phyloP scores from a whole-genome alignment of 2,329 filamentous ascomycete species.

The Leptographium lundbergii region DNA sequence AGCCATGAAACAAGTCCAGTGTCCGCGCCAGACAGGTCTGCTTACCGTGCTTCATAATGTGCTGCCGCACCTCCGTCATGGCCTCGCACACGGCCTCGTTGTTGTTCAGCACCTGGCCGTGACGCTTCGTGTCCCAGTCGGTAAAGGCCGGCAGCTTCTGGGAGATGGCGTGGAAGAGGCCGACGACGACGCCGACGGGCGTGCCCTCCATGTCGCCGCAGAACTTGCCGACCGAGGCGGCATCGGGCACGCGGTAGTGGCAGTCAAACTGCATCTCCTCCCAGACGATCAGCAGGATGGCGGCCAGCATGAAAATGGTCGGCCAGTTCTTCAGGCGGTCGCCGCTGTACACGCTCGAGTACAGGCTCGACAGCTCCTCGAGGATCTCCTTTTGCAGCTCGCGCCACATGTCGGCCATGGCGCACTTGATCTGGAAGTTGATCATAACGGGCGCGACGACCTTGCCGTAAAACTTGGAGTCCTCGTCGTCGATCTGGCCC shows the following conservation, averaged over 20 bases:
- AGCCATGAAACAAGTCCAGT: too few relatives aligned
- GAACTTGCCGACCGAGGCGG: slow-evolving; percentile 79
- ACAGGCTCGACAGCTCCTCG: slow-evolving; percentile 81
- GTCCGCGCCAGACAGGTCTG: slow-evolving; percentile 12
- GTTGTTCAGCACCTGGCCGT: slow-evolving; percentile 81
- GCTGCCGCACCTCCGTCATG: slow-evolving; percentile 87
- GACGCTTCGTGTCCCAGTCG: slow-evolving; percentile 88
- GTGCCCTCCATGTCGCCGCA: slow-evolving; percentile 94
- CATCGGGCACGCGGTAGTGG: slow-evolving; percentile 85
- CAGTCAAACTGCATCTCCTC: slow-evolving; percentile 99
- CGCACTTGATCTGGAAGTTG: slow-evolving; percentile 98
- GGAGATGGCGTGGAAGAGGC: slow-evolving; percentile 93
- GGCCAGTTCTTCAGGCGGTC: slow-evolving; percentile 99
- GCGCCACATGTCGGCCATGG: slow-evolving; percentile 95
- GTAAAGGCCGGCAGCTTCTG: slow-evolving; percentile 87
- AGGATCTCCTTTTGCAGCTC: slow-evolving; percentile 93
- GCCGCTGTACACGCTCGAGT: slow-evolving; percentile 95
- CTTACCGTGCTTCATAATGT: slow-evolving; percentile 90
- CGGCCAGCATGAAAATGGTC: slow-evolving; percentile 94
- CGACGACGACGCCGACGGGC: slow-evolving; percentile 90
- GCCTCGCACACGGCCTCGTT: slow-evolving; percentile 88
- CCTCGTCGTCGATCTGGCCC: slow-evolving; percentile 74
- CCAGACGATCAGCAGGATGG: slow-evolving; percentile 87
- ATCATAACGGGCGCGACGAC: slow-evolving; percentile 95
- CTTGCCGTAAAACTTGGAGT: slow-evolving; percentile 80